These are phyloP conservation scores for Curvularia lunata DNA, from an alignment of 2,329 filamentous ascomycete genomes.

Conservation along the genomic window DNA sequence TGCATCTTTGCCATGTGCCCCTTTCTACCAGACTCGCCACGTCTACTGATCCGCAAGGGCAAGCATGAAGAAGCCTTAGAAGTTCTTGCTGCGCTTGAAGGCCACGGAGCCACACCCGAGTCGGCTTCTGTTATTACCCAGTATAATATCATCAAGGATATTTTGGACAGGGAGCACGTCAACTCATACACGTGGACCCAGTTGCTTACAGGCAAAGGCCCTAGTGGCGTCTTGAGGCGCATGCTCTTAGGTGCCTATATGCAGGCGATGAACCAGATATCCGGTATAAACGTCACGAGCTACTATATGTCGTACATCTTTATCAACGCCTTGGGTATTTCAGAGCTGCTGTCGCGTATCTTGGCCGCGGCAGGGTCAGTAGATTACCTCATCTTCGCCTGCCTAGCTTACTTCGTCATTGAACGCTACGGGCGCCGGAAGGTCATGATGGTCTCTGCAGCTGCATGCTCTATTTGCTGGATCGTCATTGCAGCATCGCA, in stretches of 20 bases:
- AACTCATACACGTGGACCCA: constrained; percentile 56
- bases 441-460: constrained; percentile 58
- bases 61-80: constrained; percentile 52
- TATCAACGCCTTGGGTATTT: constrained; percentile 49
- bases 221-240: constrained; percentile 51
- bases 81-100: constrained; percentile 48
- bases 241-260: constrained; percentile 56
- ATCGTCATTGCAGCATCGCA: constrained; percentile 56
- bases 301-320: constrained; percentile 54
- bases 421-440: constrained; percentile 57
- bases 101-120: constrained; percentile 48
- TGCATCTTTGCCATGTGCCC: constrained; percentile 60
- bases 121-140: constrained; percentile 44
- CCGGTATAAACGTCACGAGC: constrained; percentile 42
- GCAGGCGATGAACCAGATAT: constrained; percentile 55
- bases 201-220: constrained; percentile 51
- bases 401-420: constrained; percentile 54
- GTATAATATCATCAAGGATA: constrained; percentile 50
- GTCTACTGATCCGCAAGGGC: constrained; percentile 61
- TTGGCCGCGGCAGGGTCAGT: constrained; percentile 55
- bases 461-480: constrained; percentile 58
- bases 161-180: constrained; percentile 53
- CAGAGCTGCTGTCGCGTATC: constrained; percentile 42
- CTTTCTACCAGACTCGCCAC: constrained; percentile 50
- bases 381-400: constrained; percentile 56